Conservation (phyloP, 306 rosid genomes). For the Pueraria montana region DNA sequence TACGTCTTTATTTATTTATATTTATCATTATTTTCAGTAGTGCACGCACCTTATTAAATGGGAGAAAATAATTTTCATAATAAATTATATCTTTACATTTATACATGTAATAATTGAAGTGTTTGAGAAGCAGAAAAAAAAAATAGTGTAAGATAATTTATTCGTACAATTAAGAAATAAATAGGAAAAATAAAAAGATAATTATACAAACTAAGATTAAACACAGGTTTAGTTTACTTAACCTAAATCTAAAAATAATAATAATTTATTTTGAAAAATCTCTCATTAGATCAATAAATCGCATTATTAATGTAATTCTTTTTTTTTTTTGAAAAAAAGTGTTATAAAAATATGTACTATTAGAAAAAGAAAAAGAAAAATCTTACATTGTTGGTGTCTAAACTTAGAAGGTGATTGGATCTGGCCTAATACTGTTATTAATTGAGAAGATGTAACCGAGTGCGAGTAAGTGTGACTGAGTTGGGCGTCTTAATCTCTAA, state of each 20-base stretch:
- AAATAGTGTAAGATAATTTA: neutral
- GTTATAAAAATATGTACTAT: neutral
- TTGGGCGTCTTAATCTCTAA: neutral
- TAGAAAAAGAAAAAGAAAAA: too few relatives aligned
- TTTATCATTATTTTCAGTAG: too few relatives aligned
- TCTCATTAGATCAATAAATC: too few relatives aligned
- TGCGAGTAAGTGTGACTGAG: neutral
- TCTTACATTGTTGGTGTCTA: neutral
- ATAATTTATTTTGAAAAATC: too few relatives aligned
- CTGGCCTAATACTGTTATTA: neutral
- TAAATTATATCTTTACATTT: neutral
- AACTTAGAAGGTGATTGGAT: neutral
- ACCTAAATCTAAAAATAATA: too few relatives aligned
- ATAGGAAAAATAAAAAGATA: too few relatives aligned
- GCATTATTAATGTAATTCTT: neutral
- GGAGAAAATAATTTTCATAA: neutral
- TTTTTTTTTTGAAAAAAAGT: too few relatives aligned
- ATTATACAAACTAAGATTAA: too few relatives aligned
- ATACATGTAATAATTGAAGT: neutral
- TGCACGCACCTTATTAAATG: neutral
- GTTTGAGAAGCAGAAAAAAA: neutral
- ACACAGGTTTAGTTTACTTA: too few relatives aligned
- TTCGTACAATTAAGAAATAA: neutral
- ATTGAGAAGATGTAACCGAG: neutral
- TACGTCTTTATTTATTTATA: too few relatives aligned